Evolutionary conservation across 352 stramenopile genomes (phyloP).

Genomic region (Phytophthora quininea): DNA sequence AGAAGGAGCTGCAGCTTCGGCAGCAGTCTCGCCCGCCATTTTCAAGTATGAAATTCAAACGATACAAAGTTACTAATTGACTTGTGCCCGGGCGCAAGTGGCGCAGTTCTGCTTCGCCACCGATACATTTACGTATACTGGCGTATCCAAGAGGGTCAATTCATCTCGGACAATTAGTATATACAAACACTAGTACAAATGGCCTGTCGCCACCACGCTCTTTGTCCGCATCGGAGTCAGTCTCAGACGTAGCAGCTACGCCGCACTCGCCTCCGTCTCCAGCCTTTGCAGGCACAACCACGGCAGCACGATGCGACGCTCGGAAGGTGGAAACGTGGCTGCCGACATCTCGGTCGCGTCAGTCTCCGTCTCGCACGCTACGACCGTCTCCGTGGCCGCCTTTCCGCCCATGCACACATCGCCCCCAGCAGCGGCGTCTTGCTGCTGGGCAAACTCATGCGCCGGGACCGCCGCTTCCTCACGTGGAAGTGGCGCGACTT

Average conservation of each 20-base stretch:
- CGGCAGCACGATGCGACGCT: slow-evolving; percentile 30
- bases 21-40: slow-evolving; percentile 25
- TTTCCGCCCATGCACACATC: slow-evolving; percentile 10
- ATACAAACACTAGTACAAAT: background rate
- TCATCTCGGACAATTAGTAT: too few relatives aligned
- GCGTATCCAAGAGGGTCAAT: too few relatives aligned
- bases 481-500: slow-evolving; percentile 89
- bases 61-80: too few relatives aligned
- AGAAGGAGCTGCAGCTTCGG: background rate
- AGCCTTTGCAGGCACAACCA: slow-evolving; percentile 4
- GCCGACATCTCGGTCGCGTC: slow-evolving; percentile 1
- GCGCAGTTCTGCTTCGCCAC: too few relatives aligned
- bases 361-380: slow-evolving; percentile 5
- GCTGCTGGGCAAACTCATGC: slow-evolving; percentile 76
- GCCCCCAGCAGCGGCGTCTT: slow-evolving; percentile 37
- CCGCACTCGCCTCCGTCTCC: background rate
- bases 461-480: slow-evolving; percentile 73
- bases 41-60: slow-evolving; percentile 20
- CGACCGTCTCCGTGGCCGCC: slow-evolving; percentile 1
- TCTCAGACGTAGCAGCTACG: background rate
- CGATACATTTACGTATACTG: too few relatives aligned
- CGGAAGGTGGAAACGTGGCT: slow-evolving; percentile 18
- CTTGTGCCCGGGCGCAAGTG: too few relatives aligned
- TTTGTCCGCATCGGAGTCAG: background rate
- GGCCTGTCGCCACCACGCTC: background rate